Evolutionary conservation across 2,329 filamentous ascomycete species (phyloP), one percentile per base, ranked within the genome.

Genomic region (Rhexocercosporidium sp.): DNA sequence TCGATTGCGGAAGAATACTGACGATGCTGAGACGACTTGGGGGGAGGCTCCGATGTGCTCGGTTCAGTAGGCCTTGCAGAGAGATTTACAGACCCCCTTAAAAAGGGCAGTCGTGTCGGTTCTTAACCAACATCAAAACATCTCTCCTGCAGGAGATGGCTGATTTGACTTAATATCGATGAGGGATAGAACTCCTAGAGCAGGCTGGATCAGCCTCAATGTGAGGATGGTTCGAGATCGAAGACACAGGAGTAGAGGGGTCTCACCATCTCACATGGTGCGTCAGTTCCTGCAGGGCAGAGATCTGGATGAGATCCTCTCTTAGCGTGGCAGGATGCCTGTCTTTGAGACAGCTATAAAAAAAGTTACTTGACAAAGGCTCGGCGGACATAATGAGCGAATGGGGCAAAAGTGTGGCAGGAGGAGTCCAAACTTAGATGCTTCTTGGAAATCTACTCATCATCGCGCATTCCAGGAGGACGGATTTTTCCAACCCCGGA

Each of bases 31-130:
- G 53, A 59, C 56, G 41, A 49, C 29, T 37, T 37, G 37, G 53
- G 53, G 8, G 53, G 53, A 29, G 54, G 34, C 20, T 39, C 25
- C 20, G 61, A 22, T 20, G 59, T 60, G 62, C 66, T 39, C 29
- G 41, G 62, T 37, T 70, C 27, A 54, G 25, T 37, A 22, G 25
- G 53, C 70, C 72, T 75, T 75, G 68, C 70, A 73, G 71, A 70
- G 59, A 57, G 57, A 39, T 65, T 59, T 53, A 12, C 37, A 53
- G 69, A 39, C 16, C 53, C 71, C 71, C 72, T 71, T 72, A 56
- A 53, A 46, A 65, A 73, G 71, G 70, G 70, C 62, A 68, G 63
- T 11, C 46, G 59, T 56, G 49, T 41, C 51, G 37, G 57, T 70
- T 66, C 61, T 71, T 74, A 70, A 73, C 46, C 37, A 51, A 41